Evolutionary conservation across 176 grass and related monocot genomes (phyloP).

Genomic region (Ampelocalamus luodianensis): DNA sequence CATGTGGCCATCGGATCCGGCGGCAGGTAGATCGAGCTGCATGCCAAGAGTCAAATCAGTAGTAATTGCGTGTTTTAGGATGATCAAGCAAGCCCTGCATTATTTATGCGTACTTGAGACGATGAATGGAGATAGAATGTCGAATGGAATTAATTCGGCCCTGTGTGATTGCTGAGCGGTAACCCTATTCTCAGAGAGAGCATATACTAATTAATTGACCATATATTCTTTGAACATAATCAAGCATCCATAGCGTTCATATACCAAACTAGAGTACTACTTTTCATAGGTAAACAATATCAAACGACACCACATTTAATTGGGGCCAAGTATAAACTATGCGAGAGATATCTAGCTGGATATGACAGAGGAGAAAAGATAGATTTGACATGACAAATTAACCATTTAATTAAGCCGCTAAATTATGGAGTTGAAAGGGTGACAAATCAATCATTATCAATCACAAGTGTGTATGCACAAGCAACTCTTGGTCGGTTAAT

Average conservation of each 20-base stretch:
- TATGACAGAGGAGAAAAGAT: slow-evolving; percentile 31
- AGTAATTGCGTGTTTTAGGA: slow-evolving; percentile 32
- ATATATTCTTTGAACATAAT: slow-evolving; percentile 43
- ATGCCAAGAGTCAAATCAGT: slow-evolving; percentile 28
- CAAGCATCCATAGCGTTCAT: slow-evolving; percentile 32
- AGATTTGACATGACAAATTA: slow-evolving; percentile 62
- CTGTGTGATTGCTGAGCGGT: neutral
- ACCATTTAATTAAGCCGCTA: slow-evolving; percentile 42
- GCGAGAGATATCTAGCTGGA: slow-evolving; percentile 47
- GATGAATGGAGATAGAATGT: slow-evolving; percentile 7
- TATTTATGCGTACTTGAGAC: slow-evolving; percentile 24
- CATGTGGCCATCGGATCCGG: neutral
- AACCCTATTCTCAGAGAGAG: neutral
- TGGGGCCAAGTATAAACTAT: slow-evolving; percentile 31
- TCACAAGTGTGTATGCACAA: slow-evolving; percentile 39
- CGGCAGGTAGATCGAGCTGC: neutral
- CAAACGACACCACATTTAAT: neutral
- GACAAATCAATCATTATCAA: slow-evolving; percentile 65
- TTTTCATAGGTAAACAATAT: slow-evolving; percentile 36
- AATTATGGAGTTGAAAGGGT: slow-evolving; percentile 48
- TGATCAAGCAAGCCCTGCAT: neutral
- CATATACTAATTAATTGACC: slow-evolving; percentile 19
- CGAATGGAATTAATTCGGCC: slow-evolving; percentile 4
- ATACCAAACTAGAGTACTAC: slow-evolving; percentile 26
- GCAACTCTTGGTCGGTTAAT: slow-evolving; percentile 59